A percentile compares a stretch with the other conserved stretches of the same genome.
phyloP scores from a whole-genome alignment of 345 rosid genomes.

The Citrus maxima region DNA sequence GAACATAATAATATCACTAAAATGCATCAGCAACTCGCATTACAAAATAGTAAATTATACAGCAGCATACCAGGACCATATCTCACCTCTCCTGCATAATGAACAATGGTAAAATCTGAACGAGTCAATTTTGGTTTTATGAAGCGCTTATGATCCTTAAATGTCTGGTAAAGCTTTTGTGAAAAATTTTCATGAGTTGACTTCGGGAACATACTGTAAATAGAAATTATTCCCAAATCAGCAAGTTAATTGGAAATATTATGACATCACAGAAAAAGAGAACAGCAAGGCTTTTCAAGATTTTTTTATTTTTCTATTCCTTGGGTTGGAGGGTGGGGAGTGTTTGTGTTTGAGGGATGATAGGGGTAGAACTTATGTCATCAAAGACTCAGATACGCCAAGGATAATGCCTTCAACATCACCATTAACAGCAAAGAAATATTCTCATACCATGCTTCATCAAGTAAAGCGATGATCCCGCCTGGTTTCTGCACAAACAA shows the following conservation, averaged over 20 bases:
- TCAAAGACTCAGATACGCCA: background rate
- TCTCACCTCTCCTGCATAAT: constrained; percentile 91
- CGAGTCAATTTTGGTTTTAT: constrained; percentile 79
- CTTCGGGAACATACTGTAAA: constrained; percentile 84
- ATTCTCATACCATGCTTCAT: constrained; percentile 80
- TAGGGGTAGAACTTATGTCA: background rate
- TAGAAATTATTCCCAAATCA: constrained; percentile 19
- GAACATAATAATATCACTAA: constrained; percentile 20
- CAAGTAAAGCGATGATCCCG: constrained; percentile 84
- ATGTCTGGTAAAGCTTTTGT: constrained; percentile 81
- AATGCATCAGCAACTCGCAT: background rate
- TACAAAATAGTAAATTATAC: background rate
- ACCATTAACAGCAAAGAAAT: constrained; percentile 13
- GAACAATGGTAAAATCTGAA: constrained; percentile 70
- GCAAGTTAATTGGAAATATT: constrained; percentile 10
- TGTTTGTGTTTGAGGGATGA: background rate
- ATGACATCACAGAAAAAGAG: background rate
- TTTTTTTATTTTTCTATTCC: background rate
- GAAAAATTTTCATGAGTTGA: constrained; percentile 87
- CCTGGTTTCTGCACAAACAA: constrained; percentile 78
- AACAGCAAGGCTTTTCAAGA: background rate
- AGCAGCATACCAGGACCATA: constrained; percentile 12
- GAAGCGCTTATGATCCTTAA: constrained; percentile 74
- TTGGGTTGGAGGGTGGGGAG: background rate
- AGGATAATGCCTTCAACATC: constrained; percentile 7